Conservation (phyloP, 495 filamentous ascomycete genomes). For the Penicillium salamii region DNA sequence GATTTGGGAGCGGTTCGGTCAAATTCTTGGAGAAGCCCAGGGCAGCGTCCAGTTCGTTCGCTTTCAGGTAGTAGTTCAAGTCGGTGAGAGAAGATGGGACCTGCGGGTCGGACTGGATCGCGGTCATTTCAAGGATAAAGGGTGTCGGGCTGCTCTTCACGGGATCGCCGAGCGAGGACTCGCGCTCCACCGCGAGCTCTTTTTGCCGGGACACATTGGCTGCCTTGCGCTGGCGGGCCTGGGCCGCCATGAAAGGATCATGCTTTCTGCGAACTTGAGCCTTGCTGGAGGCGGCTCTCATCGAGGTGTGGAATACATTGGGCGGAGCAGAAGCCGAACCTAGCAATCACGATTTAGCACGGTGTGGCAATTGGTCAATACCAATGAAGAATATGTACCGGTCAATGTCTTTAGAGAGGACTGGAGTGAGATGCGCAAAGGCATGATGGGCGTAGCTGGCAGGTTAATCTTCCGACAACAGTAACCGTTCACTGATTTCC, state of each 20-base stretch:
- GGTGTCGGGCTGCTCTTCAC: constrained; percentile 73
- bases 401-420: constrained; percentile 58
- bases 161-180: constrained; percentile 65
- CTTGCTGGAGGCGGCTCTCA: constrained; percentile 40
- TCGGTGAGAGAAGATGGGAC: constrained; percentile 27
- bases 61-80: constrained; percentile 72
- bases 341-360: constrained; percentile 14
- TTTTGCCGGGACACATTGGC: constrained; percentile 73
- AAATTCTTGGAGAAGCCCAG: constrained; percentile 62
- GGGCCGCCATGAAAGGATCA: constrained; percentile 51
- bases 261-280: constrained; percentile 32
- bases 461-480: background rate
- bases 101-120: constrained; percentile 30
- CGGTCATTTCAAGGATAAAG: constrained; percentile 80
- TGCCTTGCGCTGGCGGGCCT: constrained; percentile 73
- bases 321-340: constrained; percentile 34
- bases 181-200: constrained; percentile 59
- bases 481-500: constrained; percentile 18
- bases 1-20: constrained; percentile 49
- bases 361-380: background rate
- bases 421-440: constrained; percentile 66
- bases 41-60: constrained; percentile 59
- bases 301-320: constrained; percentile 29
- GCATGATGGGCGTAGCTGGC: constrained; percentile 50
- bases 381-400: no score